These are phyloP conservation scores for Lasiodiplodia sp. DNA, from an alignment of 2,329 filamentous ascomycete genomes.

Conservation along the genomic window DNA sequence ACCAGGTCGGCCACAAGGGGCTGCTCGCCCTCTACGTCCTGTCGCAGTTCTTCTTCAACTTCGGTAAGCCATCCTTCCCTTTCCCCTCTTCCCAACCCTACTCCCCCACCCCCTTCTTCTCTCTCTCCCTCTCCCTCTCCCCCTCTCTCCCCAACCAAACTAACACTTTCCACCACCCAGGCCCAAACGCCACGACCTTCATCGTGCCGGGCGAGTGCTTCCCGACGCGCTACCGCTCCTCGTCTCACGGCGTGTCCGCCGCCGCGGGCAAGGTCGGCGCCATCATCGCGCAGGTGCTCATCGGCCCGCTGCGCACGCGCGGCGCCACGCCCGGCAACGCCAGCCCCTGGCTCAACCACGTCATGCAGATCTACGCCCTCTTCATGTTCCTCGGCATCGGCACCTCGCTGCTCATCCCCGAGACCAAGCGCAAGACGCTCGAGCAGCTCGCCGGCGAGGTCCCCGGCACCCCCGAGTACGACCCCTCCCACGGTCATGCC, in stretches of 20 bases:
- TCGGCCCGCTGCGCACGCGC: slow-evolving; percentile 59
- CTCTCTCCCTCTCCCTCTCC: too few relatives aligned
- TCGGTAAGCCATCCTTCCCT: slow-evolving; percentile 44
- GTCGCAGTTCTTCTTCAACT: slow-evolving; percentile 62
- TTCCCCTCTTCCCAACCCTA: slow-evolving; percentile 32
- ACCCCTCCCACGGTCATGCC: slow-evolving; percentile 35
- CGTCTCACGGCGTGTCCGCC: slow-evolving; percentile 58
- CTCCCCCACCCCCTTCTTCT: too few relatives aligned
- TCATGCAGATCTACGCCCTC: slow-evolving; percentile 79
- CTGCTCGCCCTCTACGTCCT: slow-evolving; percentile 57
- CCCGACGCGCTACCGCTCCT: slow-evolving; percentile 57
- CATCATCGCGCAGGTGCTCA: slow-evolving; percentile 58
- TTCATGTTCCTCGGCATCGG: slow-evolving; percentile 80
- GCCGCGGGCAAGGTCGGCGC: slow-evolving; percentile 58
- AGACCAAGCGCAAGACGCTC: slow-evolving; percentile 77
- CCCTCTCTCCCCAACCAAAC: slow-evolving; percentile 26
- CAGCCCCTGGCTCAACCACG: slow-evolving; percentile 72
- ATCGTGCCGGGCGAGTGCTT: slow-evolving; percentile 61
- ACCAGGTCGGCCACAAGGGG: slow-evolving; percentile 51
- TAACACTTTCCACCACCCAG: slow-evolving; percentile 32
- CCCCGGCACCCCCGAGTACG: slow-evolving; percentile 62
- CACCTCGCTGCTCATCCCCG: slow-evolving; percentile 75
- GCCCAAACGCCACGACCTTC: slow-evolving; percentile 60
- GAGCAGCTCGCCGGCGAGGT: slow-evolving; percentile 74
- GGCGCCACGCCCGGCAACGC: slow-evolving; percentile 60